Percentiles rank a stretch among this genome's conserved stretches.
Evolutionary conservation across 163 green algal genomes (phyloP).

Genomic region (Scenedesmus sp.): DNA sequence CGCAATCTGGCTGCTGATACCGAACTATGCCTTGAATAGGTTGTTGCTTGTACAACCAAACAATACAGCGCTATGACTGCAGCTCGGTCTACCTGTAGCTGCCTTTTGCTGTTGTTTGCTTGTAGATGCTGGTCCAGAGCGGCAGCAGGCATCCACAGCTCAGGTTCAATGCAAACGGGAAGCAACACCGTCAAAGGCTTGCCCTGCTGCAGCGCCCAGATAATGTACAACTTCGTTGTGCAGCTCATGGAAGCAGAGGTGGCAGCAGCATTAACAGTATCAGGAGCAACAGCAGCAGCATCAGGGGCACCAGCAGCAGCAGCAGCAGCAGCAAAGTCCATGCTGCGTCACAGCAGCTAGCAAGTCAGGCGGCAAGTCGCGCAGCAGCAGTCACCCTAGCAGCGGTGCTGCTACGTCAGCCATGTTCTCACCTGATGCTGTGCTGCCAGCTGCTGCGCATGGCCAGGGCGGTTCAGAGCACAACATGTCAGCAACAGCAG

Average conservation of each 20-base stretch:
- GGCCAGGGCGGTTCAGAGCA: neutral
- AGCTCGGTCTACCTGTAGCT: neutral
- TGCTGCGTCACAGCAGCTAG: neutral
- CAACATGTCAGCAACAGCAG: neutral
- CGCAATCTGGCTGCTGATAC: neutral
- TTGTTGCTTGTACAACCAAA: no score
- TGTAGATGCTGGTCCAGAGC: neutral
- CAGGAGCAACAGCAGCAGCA: neutral
- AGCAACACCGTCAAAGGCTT: neutral
- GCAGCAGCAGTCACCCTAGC: neutral
- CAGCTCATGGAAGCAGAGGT: neutral
- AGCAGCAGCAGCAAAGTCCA: neutral
- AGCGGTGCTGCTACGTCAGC: conserved; percentile 8
- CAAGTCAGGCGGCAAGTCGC: neutral
- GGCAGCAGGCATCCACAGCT: neutral
- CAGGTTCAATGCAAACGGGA: neutral
- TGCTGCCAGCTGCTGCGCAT: conserved; percentile 33
- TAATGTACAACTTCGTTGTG: neutral
- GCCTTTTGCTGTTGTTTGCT: neutral
- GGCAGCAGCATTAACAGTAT: neutral
- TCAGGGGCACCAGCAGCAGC: neutral
- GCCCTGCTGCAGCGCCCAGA: neutral
- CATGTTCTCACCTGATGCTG: conserved; percentile 3
- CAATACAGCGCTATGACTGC: neutral
- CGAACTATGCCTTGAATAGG: neutral